Conservation (phyloP, 169 alveolate genomes). For the Babesia divergens region DNA sequence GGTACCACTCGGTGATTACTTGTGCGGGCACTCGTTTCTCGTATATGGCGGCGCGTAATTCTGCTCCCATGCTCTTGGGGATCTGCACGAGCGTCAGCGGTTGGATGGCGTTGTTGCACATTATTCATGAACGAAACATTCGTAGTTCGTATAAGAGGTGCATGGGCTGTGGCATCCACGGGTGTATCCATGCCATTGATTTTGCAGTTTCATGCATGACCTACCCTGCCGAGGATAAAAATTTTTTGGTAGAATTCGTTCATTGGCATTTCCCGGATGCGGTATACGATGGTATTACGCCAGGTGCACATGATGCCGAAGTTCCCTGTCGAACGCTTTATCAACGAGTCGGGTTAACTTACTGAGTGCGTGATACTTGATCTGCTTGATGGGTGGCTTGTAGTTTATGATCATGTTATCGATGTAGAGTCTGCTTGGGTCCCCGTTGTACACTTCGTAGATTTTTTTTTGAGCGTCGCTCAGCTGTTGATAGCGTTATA, state of each 20-base stretch:
- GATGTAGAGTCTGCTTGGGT: conserved; percentile 74
- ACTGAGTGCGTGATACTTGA: conserved; percentile 63
- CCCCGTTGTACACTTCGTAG: conserved; percentile 73
- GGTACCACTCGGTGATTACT: conserved; percentile 73
- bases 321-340: conserved; percentile 56
- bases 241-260: conserved; percentile 77
- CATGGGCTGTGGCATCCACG: not conserved
- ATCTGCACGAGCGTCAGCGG: conserved; percentile 9
- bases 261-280: conserved; percentile 77
- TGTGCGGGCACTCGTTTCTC: conserved; percentile 68
- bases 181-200: not conserved
- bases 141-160: not conserved
- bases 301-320: conserved; percentile 74
- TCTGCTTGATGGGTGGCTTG: conserved; percentile 64
- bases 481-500: not conserved
- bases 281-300: conserved; percentile 70
- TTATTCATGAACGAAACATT: not conserved
- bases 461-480: conserved; percentile 72
- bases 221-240: conserved; percentile 73
- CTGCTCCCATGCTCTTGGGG: conserved; percentile 74
- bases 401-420: conserved; percentile 73
- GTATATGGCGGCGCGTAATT: conserved; percentile 67
- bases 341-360: not conserved
- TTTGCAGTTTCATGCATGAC: not conserved
- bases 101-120: not conserved